These are phyloP conservation scores for Phytophthora podocarpi DNA, from an alignment of 352 stramenopile genomes.

Conservation along the genomic window DNA sequence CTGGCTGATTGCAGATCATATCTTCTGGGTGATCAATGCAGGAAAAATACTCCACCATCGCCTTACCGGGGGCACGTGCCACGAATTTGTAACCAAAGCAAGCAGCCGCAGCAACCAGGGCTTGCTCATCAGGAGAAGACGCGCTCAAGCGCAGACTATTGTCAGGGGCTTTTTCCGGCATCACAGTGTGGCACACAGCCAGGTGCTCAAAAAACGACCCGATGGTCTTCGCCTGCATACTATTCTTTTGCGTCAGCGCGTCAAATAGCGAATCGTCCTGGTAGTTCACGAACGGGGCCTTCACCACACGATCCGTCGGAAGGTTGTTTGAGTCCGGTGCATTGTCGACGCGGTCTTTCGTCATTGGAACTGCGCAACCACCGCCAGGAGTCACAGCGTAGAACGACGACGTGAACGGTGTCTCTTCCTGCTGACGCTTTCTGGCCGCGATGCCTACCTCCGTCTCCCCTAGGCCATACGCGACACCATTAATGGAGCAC, in stretches of 20 bases:
- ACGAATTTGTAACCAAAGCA: constrained; percentile 89
- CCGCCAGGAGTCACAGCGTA: constrained; percentile 34
- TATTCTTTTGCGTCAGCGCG: constrained; percentile 44
- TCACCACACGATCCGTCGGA: constrained; percentile 55
- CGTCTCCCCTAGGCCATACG: constrained; percentile 92
- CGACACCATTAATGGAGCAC: constrained; percentile 93
- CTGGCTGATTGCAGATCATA: constrained; percentile 36
- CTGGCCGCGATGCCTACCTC: constrained; percentile 82
- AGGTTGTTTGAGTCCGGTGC: constrained; percentile 29
- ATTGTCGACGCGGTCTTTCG: constrained; percentile 41
- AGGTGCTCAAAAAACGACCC: constrained; percentile 87
- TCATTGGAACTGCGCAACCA: constrained; percentile 30
- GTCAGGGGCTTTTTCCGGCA: constrained; percentile 94
- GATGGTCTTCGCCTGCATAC: constrained; percentile 56
- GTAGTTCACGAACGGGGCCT: constrained; percentile 88
- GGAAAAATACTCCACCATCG: constrained; percentile 77
- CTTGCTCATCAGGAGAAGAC: constrained; percentile 92
- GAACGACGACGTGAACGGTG: constrained; percentile 31
- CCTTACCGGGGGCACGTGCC: constrained; percentile 69
- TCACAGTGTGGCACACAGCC: constrained; percentile 96
- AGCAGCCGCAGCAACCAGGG: constrained; percentile 79
- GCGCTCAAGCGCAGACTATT: constrained; percentile 87
- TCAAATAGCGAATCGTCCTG: constrained; percentile 85
- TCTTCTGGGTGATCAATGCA: constrained; percentile 47
- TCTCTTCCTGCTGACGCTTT: constrained; percentile 63